Evolutionary conservation across 2,329 filamentous ascomycete genomes (phyloP).

Genomic region (Aspergillus clavatus): DNA sequence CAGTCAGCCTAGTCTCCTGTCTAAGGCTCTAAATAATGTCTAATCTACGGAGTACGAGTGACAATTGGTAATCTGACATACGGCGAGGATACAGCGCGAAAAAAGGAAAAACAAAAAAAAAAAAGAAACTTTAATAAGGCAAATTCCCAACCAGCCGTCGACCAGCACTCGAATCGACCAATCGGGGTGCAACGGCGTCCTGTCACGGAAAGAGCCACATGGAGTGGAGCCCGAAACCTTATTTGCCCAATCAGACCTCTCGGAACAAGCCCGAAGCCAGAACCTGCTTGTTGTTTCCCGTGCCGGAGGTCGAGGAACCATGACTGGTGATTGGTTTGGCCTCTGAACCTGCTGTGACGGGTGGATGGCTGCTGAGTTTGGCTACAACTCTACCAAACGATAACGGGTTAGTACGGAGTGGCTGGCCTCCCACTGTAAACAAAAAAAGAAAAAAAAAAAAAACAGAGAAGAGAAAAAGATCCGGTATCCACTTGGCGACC

Average conservation of each 20-base stretch:
- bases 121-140: too few relatives aligned
- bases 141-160: not conserved
- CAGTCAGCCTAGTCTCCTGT: too few relatives aligned
- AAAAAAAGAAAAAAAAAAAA: too few relatives aligned
- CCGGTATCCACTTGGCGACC: slow-evolving; percentile 3
- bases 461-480: slow-evolving; percentile 7
- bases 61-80: too few relatives aligned
- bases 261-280: not conserved
- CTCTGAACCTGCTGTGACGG: not conserved
- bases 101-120: not conserved
- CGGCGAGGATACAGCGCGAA: slow-evolving; percentile 1
- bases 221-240: slow-evolving; percentile 1
- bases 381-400: not conserved
- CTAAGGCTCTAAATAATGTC: too few relatives aligned
- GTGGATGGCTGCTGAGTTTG: slow-evolving; percentile 9
- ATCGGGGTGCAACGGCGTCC: slow-evolving; percentile 6
- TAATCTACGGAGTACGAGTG: too few relatives aligned
- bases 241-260: not conserved
- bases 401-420: too few relatives aligned
- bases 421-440: too few relatives aligned
- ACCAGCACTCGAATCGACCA: not conserved
- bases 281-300: slow-evolving; percentile 8
- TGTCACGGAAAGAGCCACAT: slow-evolving; percentile 11
- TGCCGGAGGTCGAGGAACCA: not conserved
- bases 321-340: not conserved